Evolutionary conservation across 2,329 filamentous ascomycete genomes (phyloP).

Genomic region (Alternaria gansuensis): DNA sequence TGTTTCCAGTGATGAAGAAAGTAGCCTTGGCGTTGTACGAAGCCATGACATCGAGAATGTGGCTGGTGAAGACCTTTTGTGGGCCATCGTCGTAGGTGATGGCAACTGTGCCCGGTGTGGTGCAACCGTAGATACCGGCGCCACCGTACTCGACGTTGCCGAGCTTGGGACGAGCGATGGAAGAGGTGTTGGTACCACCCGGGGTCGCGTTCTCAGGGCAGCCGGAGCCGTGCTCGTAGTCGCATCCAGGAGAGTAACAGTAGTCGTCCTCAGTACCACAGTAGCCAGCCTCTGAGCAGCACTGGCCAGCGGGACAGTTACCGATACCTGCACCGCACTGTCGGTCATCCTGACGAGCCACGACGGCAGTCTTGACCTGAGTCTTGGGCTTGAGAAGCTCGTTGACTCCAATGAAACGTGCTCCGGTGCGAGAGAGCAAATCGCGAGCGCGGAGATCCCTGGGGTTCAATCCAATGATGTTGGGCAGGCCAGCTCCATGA

Average conservation of each 20-base stretch:
- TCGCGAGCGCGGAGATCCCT: conserved; percentile 48
- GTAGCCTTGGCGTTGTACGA: conserved; percentile 70
- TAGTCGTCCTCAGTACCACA: conserved; percentile 65
- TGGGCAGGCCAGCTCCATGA: conserved; percentile 45
- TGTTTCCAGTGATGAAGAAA: conserved; percentile 71
- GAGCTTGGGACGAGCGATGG: conserved; percentile 61
- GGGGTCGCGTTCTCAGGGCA: conserved; percentile 68
- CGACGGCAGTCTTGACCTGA: conserved; percentile 28
- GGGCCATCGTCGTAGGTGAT: conserved; percentile 75
- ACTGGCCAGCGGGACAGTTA: conserved; percentile 46
- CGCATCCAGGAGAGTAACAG: conserved; percentile 69
- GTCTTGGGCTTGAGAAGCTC: conserved; percentile 20
- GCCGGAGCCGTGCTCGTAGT: conserved; percentile 67
- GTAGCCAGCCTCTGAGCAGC: conserved; percentile 52
- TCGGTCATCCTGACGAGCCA: conserved; percentile 44
- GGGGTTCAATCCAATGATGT: conserved; percentile 48
- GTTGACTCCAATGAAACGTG: conserved; percentile 37
- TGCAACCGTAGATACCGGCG: conserved; percentile 65
- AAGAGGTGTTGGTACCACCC: conserved; percentile 64
- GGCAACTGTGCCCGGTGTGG: conserved; percentile 65
- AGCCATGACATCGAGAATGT: conserved; percentile 69
- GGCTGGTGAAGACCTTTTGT: conserved; percentile 64
- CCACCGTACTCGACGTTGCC: conserved; percentile 67
- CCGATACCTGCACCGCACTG: conserved; percentile 47
- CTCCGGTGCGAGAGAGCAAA: conserved; percentile 42